phyloP scores from a whole-genome alignment of 225 moss, liverwort and hornwort genomes.

The Polytrichum commune region DNA sequence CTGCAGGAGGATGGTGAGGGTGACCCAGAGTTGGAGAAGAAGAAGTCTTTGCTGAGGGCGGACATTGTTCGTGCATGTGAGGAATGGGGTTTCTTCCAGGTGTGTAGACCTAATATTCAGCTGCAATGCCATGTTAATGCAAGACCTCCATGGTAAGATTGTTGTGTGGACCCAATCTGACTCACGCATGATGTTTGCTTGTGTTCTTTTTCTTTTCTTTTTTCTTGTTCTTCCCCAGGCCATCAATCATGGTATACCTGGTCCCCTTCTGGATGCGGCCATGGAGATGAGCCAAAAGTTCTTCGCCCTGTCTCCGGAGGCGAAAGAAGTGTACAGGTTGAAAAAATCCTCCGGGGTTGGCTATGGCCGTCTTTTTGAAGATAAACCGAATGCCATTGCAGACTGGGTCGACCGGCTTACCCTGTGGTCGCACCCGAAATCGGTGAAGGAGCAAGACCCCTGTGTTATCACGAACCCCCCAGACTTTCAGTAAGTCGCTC shows the following conservation, averaged over 20 bases:
- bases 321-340: slow-evolving; percentile 8
- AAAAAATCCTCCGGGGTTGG: not conserved
- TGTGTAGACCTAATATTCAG: not conserved
- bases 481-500: not conserved
- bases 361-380: slow-evolving; percentile 4
- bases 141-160: no score
- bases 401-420: not conserved
- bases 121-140: no score
- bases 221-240: not conserved
- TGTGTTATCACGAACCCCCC: not conserved
- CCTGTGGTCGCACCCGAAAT: not conserved
- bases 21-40: slow-evolving; percentile 3
- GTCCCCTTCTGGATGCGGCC: slow-evolving; percentile 11
- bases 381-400: not conserved
- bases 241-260: slow-evolving; percentile 13
- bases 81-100: slow-evolving; percentile 3
- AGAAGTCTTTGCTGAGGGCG: slow-evolving; percentile 1
- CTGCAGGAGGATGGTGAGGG: not conserved
- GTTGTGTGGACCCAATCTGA: no score
- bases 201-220: not conserved
- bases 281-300: slow-evolving; percentile 19
- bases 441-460: not conserved
- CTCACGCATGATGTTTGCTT: no score
- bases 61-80: slow-evolving; percentile 4
- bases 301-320: slow-evolving; percentile 13